Evolutionary conservation across 2,329 filamentous ascomycete species (phyloP).

Genomic region (Neonectria hederae): DNA sequence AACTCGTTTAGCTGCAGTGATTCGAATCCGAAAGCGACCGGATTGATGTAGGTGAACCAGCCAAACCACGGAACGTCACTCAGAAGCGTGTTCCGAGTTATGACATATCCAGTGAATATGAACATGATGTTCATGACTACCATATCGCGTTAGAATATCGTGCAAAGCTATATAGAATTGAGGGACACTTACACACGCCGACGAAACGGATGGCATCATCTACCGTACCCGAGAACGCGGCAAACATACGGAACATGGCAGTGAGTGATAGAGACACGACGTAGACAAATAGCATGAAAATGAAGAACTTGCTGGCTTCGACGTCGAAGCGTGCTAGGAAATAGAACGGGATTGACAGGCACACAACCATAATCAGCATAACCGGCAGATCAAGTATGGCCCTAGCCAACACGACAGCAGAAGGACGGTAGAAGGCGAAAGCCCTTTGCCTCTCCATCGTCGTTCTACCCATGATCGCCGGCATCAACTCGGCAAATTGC

Average conservation of each 20-base stretch:
- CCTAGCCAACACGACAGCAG: conserved; percentile 18
- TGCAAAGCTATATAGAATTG: background rate
- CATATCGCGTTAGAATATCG: background rate
- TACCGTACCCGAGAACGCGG: conserved; percentile 64
- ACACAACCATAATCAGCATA: conserved; percentile 10
- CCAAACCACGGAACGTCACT: conserved; percentile 72
- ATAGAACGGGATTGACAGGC: conserved; percentile 15
- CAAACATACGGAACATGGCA: conserved; percentile 57
- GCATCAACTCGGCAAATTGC: conserved; percentile 14
- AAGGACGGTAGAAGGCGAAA: conserved; percentile 23
- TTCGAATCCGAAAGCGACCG: conserved; percentile 72
- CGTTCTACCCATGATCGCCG: conserved; percentile 3
- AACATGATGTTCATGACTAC: conserved; percentile 66
- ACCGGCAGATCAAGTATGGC: conserved; percentile 15
- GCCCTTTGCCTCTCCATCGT: conserved; percentile 10
- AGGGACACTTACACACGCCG: conserved; percentile 46
- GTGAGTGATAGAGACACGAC: conserved; percentile 15
- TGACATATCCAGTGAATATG: conserved; percentile 72
- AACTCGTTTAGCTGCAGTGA: conserved; percentile 65
- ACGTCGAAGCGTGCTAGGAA: conserved; percentile 21
- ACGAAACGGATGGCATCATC: conserved; percentile 69
- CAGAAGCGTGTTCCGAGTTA: conserved; percentile 63
- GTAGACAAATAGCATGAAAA: conserved; percentile 21
- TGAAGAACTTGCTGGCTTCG: conserved; percentile 22
- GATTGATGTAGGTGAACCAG: conserved; percentile 72